Percentiles rank a stretch among this genome's conserved stretches.
phyloP scores from a whole-genome alignment of 352 stramenopile species.

The Pythium rishiriense region DNA sequence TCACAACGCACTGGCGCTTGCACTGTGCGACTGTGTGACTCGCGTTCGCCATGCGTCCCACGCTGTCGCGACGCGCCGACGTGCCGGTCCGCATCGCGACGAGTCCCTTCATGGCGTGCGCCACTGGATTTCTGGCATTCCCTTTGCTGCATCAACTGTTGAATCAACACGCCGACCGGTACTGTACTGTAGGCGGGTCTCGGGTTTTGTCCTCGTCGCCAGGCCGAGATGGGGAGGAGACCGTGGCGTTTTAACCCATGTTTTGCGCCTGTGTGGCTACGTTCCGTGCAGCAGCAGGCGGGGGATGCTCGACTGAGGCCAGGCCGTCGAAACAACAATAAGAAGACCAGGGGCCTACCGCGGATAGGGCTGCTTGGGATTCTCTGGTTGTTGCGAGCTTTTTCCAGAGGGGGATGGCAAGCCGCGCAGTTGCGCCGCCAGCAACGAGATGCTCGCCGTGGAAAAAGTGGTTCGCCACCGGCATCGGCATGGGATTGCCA shows the following conservation, averaged over 20 bases:
- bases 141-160: background rate
- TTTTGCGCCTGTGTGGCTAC: too few species aligned
- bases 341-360: too few species aligned
- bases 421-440: background rate
- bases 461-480: too few species aligned
- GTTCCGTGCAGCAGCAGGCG: too few species aligned
- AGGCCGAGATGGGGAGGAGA: too few species aligned
- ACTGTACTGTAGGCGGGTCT: background rate
- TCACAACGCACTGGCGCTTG: background rate
- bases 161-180: background rate
- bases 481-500: too few species aligned
- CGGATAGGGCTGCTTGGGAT: background rate
- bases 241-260: too few species aligned
- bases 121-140: background rate
- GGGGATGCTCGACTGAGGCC: too few species aligned
- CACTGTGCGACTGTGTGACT: constrained; percentile 1
- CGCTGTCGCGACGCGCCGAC: background rate
- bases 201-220: background rate
- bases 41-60: background rate
- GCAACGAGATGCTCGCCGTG: background rate
- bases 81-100: too few species aligned
- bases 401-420: background rate
- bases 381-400: background rate
- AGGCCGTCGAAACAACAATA: too few species aligned
- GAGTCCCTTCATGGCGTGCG: background rate